Evolutionary conservation across 176 grass and related monocot species (phyloP).

Genomic region (Stipa capillata): DNA sequence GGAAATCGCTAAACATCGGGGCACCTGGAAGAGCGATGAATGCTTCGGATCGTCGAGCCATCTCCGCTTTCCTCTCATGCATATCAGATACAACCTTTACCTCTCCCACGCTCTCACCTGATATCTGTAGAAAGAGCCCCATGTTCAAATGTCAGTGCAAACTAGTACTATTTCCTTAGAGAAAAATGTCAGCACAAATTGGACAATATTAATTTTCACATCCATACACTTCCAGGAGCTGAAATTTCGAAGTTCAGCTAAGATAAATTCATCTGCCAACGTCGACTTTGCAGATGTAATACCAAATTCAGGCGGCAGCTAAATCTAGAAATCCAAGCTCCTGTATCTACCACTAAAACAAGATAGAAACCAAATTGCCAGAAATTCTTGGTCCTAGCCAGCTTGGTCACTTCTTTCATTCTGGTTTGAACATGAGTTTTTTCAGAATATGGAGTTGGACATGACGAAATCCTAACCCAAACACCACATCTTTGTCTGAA

Average conservation of each 20-base stretch:
- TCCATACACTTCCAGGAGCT: not conserved
- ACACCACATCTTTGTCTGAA: no score
- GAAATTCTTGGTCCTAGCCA: not conserved
- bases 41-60: slow-evolving; percentile 68
- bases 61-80: slow-evolving; percentile 85
- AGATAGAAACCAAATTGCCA: not conserved
- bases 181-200: not conserved
- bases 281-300: not conserved
- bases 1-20: not conserved
- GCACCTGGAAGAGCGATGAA: slow-evolving; percentile 90
- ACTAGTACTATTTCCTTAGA: not conserved
- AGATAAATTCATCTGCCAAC: not conserved
- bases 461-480: not conserved
- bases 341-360: not conserved
- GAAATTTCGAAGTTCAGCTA: not conserved
- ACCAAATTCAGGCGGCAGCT: not conserved
- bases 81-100: slow-evolving; percentile 71
- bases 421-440: no score
- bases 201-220: not conserved
- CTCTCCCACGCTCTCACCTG: slow-evolving; percentile 58
- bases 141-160: not conserved
- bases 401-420: not conserved
- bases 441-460: not conserved
- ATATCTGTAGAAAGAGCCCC: slow-evolving; percentile 42
- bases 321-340: not conserved